Conservation (phyloP, 2,329 filamentous ascomycete species). For the Dothidotthia symphoricarpi region DNA sequence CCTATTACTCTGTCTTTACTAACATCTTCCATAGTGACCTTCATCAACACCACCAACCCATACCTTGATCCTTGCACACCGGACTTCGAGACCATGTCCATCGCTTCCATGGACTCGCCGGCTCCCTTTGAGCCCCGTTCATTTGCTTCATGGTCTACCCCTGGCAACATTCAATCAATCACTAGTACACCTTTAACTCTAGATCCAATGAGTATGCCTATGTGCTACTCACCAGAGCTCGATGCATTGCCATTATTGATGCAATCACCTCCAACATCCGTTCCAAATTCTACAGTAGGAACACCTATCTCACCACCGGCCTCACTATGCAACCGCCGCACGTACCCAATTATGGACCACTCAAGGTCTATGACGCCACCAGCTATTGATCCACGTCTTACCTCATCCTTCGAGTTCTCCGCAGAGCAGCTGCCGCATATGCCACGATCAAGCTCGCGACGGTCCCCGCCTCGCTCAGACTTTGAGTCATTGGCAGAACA, state of each 20-base stretch:
- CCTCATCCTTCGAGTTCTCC: slow-evolving; percentile 28
- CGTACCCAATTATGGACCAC: slow-evolving; percentile 54
- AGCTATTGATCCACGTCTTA: slow-evolving; percentile 38
- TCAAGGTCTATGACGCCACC: slow-evolving; percentile 30
- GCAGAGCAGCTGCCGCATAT: slow-evolving; percentile 28
- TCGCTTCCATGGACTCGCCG: slow-evolving; percentile 35
- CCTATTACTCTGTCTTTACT: slow-evolving; percentile 4
- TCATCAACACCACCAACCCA: slow-evolving; percentile 62
- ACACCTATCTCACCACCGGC: slow-evolving; percentile 45
- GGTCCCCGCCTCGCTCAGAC: slow-evolving; percentile 23
- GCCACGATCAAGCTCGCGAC: slow-evolving; percentile 23
- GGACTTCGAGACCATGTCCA: slow-evolving; percentile 35
- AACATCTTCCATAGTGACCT: slow-evolving; percentile 50
- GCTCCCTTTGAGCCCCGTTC: slow-evolving; percentile 29
- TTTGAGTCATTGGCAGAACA: slow-evolving; percentile 26
- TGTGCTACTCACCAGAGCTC: slow-evolving; percentile 31
- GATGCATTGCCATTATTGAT: slow-evolving; percentile 30
- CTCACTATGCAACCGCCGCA: slow-evolving; percentile 49
- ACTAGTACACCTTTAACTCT: slow-evolving; percentile 54
- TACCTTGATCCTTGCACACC: slow-evolving; percentile 52
- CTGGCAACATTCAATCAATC: slow-evolving; percentile 19
- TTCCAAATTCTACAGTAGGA: slow-evolving; percentile 28
- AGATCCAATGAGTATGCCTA: slow-evolving; percentile 45
- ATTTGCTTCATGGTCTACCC: slow-evolving; percentile 28
- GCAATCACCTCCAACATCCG: slow-evolving; percentile 34